phyloP scores from a whole-genome alignment of 192 early-diverging fungal genomes.

The Coemansia sp. region DNA sequence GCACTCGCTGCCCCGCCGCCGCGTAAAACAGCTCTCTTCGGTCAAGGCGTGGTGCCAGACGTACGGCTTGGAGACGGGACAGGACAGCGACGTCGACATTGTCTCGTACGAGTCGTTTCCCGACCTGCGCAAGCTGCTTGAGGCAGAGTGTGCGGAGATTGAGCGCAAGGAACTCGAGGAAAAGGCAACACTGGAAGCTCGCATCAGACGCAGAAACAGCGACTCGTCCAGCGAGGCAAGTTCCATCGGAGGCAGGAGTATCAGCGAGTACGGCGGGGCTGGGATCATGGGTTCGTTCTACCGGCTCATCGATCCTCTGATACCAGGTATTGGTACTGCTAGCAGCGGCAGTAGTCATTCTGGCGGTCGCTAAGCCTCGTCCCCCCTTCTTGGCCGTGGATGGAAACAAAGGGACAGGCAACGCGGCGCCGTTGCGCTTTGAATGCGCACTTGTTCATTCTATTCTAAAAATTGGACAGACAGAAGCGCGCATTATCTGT shows the following conservation, averaged over 20 bases:
- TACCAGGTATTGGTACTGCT: slow-evolving; percentile 25
- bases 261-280: slow-evolving; percentile 18
- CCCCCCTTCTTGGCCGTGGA: neutral
- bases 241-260: slow-evolving; percentile 16
- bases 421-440: neutral
- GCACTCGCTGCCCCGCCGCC: slow-evolving; percentile 25
- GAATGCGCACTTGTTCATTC: too few species aligned
- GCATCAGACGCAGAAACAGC: slow-evolving; percentile 45
- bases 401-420: neutral
- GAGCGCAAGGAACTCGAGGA: slow-evolving; percentile 46
- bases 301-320: slow-evolving; percentile 44
- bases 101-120: slow-evolving; percentile 52
- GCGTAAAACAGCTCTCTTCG: slow-evolving; percentile 50
- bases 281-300: slow-evolving; percentile 45
- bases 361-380: neutral
- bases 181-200: slow-evolving; percentile 32
- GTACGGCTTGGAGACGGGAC: slow-evolving; percentile 37
- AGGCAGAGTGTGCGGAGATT: slow-evolving; percentile 54
- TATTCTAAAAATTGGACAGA: too few species aligned
- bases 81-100: slow-evolving; percentile 29
- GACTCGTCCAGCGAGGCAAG: slow-evolving; percentile 39
- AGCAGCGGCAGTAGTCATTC: slow-evolving; percentile 15
- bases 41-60: slow-evolving; percentile 49
- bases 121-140: slow-evolving; percentile 48
- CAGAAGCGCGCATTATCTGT: neutral